These are phyloP conservation scores for Neofusicoccum parvum DNA, from an alignment of 2,329 filamentous ascomycete species.

Conservation along the genomic window DNA sequence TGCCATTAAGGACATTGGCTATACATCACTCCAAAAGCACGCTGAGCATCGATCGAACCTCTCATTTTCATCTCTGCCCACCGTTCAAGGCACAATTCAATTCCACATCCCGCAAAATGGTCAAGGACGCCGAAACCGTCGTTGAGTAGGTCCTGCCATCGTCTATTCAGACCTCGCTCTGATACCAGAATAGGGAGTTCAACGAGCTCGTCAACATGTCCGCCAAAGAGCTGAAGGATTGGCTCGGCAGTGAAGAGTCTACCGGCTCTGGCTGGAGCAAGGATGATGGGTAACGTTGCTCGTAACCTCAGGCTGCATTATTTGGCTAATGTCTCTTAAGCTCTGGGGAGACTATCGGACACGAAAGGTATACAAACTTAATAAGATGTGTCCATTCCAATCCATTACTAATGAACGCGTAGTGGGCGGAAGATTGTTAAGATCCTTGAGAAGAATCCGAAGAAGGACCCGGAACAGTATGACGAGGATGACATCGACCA, in stretches of 20 bases:
- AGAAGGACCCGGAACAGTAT: constrained; percentile 60
- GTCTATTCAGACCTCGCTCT: background rate
- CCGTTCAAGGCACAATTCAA: background rate
- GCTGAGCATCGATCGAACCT: background rate
- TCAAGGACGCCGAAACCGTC: constrained; percentile 55
- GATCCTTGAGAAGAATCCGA: constrained; percentile 64
- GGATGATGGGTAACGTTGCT: constrained; percentile 35
- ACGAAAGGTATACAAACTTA: constrained; percentile 51
- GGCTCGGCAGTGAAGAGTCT: constrained; percentile 63
- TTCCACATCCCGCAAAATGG: constrained; percentile 42
- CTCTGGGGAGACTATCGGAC: constrained; percentile 64
- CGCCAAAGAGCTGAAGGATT: constrained; percentile 60
- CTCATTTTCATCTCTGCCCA: background rate
- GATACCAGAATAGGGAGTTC: constrained; percentile 54
- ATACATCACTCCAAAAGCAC: background rate
- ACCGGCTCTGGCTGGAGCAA: constrained; percentile 63
- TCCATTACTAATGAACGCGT: background rate
- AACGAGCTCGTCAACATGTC: constrained; percentile 69
- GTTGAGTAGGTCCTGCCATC: constrained; percentile 43
- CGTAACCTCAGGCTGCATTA: background rate
- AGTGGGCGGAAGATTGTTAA: constrained; percentile 65
- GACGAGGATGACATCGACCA: constrained; percentile 59
- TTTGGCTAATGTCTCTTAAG: constrained; percentile 23
- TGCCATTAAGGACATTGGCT: background rate
- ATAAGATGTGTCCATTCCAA: background rate